Evolutionary conservation across 2,329 filamentous ascomycete genomes (phyloP).

Genomic region (Hysterium pulicare): DNA sequence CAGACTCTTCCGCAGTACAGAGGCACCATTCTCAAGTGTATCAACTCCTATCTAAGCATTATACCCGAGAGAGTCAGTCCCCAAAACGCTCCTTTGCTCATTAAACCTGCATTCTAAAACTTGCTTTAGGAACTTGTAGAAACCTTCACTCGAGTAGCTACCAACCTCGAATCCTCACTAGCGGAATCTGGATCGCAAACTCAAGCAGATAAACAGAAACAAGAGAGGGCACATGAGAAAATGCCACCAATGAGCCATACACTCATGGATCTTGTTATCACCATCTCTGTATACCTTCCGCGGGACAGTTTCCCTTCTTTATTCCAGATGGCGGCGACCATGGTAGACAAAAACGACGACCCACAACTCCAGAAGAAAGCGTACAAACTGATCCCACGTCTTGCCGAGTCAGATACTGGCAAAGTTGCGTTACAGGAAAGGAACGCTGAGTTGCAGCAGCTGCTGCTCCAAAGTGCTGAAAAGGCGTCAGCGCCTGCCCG

Average conservation of each 20-base stretch:
- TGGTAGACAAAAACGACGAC: slow-evolving; percentile 78
- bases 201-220: slow-evolving; percentile 61
- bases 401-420: slow-evolving; percentile 77
- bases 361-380: slow-evolving; percentile 98
- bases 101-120: slow-evolving; percentile 13
- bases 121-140: slow-evolving; percentile 67
- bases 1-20: slow-evolving; percentile 91
- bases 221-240: slow-evolving; percentile 59
- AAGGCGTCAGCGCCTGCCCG: slow-evolving; percentile 84
- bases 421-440: slow-evolving; percentile 72
- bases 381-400: slow-evolving; percentile 92
- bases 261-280: slow-evolving; percentile 93
- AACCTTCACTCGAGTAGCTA: slow-evolving; percentile 83
- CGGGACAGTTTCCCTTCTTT: slow-evolving; percentile 78
- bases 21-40: slow-evolving; percentile 86
- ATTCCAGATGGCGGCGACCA: slow-evolving; percentile 80
- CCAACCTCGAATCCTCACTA: slow-evolving; percentile 74
- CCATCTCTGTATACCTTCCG: slow-evolving; percentile 90
- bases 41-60: slow-evolving; percentile 91
- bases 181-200: slow-evolving; percentile 58
- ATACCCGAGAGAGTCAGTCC: slow-evolving; percentile 58
- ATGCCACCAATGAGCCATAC: slow-evolving; percentile 94
- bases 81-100: slow-evolving; percentile 3
- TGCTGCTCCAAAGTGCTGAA: slow-evolving; percentile 75
- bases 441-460: slow-evolving; percentile 72